Percentiles rank a stretch among this genome's conserved stretches.
These are phyloP conservation scores for Phytophthora hibernalis DNA, from an alignment of 352 stramenopile species.

Conservation along the genomic window DNA sequence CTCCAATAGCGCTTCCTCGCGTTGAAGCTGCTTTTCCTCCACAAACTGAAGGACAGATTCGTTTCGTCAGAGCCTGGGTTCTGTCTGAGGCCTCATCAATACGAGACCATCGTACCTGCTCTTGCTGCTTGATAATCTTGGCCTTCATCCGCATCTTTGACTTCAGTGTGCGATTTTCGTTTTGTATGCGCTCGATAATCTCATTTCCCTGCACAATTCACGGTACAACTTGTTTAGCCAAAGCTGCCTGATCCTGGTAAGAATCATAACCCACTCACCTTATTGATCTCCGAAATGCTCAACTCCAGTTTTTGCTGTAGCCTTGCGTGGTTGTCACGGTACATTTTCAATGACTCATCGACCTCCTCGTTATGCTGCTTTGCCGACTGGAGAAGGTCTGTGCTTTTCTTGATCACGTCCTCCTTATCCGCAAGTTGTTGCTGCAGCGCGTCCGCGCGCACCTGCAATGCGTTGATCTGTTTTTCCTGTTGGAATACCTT, in stretches of 20 bases:
- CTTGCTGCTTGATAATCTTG: slow-evolving; percentile 92
- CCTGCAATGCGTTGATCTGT: slow-evolving; percentile 77
- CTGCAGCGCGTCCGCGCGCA: slow-evolving; percentile 69
- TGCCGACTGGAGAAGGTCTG: slow-evolving; percentile 67
- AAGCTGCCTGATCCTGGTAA: neutral
- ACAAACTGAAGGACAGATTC: slow-evolving; percentile 46
- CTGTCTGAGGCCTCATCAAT: neutral
- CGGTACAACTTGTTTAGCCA: neutral
- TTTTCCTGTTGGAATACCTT: slow-evolving; percentile 87
- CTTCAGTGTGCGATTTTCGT: slow-evolving; percentile 78
- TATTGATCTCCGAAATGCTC: slow-evolving; percentile 93
- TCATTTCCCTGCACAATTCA: slow-evolving; percentile 78
- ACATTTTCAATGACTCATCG: slow-evolving; percentile 89
- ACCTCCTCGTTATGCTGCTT: slow-evolving; percentile 83
- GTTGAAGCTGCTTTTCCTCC: slow-evolving; percentile 81
- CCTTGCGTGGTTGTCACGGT: slow-evolving; percentile 83
- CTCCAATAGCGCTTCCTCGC: slow-evolving; percentile 65
- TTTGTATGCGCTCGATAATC: slow-evolving; percentile 91
- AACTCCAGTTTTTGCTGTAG: slow-evolving; percentile 90
- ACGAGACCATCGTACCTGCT: slow-evolving; percentile 49
- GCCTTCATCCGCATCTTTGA: slow-evolving; percentile 88
- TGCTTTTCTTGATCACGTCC: slow-evolving; percentile 76
- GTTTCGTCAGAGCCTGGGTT: slow-evolving; percentile 1
- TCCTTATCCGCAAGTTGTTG: slow-evolving; percentile 86
- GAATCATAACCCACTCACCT: slow-evolving; percentile 48